A percentile compares a stretch with the other conserved stretches of the same genome.
These are phyloP conservation scores for Pythium sukuiense DNA, from an alignment of 352 stramenopile species.

Conservation along the genomic window DNA sequence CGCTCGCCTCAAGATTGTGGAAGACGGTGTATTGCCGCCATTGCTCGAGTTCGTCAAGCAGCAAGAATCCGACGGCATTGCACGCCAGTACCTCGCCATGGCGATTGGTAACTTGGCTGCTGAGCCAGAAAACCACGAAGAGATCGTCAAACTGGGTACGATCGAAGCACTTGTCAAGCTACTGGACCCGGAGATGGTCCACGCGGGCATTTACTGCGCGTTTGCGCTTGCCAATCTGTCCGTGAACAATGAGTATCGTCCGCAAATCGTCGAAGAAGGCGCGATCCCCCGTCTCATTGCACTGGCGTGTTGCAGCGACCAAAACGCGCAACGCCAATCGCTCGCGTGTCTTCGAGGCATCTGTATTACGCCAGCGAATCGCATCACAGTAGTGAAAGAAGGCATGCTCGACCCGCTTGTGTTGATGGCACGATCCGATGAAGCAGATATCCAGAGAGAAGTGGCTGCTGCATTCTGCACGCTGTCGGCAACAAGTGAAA, in stretches of 20 bases:
- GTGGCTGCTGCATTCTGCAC: slow-evolving; percentile 93
- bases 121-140: slow-evolving; percentile 94
- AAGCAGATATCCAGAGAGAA: slow-evolving; percentile 91
- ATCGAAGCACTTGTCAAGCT: slow-evolving; percentile 92
- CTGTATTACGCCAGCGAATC: slow-evolving; percentile 91
- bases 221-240: slow-evolving; percentile 95
- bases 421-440: slow-evolving; percentile 92
- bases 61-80: slow-evolving; percentile 86
- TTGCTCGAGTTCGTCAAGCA: slow-evolving; percentile 92
- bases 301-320: slow-evolving; percentile 93
- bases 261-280: slow-evolving; percentile 91
- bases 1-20: slow-evolving; percentile 91
- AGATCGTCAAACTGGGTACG: slow-evolving; percentile 90
- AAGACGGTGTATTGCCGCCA: slow-evolving; percentile 88
- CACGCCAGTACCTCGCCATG: slow-evolving; percentile 96
- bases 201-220: slow-evolving; percentile 88
- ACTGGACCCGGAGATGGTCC: slow-evolving; percentile 87
- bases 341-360: slow-evolving; percentile 92
- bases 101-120: slow-evolving; percentile 94
- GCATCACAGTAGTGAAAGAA: slow-evolving; percentile 89
- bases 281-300: slow-evolving; percentile 93
- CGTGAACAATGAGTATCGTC: slow-evolving; percentile 92
- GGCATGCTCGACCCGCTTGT: slow-evolving; percentile 95
- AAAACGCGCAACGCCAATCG: slow-evolving; percentile 91
- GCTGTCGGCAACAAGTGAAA: slow-evolving; percentile 93